These are phyloP conservation scores for Raddia distichophylla DNA, from an alignment of 176 grass and related monocot genomes.

Conservation along the genomic window DNA sequence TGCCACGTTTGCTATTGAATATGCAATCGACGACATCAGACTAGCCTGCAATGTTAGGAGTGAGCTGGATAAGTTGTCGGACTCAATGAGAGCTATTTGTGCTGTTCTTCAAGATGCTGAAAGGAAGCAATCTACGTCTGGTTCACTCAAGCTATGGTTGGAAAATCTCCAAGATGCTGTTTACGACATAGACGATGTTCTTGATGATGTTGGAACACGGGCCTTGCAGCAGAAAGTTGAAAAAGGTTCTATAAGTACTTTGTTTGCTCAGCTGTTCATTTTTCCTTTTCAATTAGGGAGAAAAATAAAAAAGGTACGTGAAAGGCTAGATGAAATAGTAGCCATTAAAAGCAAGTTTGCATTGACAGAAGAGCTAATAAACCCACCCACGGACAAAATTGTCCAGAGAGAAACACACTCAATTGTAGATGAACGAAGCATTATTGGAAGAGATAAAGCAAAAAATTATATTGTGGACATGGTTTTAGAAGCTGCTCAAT, in stretches of 20 bases:
- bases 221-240: background rate
- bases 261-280: background rate
- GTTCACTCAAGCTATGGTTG: background rate
- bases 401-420: background rate
- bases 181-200: constrained; percentile 26
- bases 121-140: constrained; percentile 1
- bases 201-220: background rate
- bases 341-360: background rate
- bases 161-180: constrained; percentile 7
- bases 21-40: background rate
- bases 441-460: background rate
- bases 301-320: constrained; percentile 5
- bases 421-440: background rate
- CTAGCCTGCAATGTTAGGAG: background rate
- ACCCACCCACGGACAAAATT: background rate
- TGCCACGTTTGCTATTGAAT: background rate
- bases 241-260: background rate
- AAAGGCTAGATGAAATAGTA: constrained; percentile 21
- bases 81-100: background rate
- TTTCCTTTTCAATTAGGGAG: background rate
- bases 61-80: background rate
- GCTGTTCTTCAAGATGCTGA: constrained; percentile 19
- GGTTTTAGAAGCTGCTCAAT: background rate
- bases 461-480: constrained; percentile 1
- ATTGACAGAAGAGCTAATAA: constrained; percentile 5